Evolutionary conservation across 352 stramenopile species (phyloP), one percentile per base, ranked within the genome.

Genomic region (Pythium dissotocum): DNA sequence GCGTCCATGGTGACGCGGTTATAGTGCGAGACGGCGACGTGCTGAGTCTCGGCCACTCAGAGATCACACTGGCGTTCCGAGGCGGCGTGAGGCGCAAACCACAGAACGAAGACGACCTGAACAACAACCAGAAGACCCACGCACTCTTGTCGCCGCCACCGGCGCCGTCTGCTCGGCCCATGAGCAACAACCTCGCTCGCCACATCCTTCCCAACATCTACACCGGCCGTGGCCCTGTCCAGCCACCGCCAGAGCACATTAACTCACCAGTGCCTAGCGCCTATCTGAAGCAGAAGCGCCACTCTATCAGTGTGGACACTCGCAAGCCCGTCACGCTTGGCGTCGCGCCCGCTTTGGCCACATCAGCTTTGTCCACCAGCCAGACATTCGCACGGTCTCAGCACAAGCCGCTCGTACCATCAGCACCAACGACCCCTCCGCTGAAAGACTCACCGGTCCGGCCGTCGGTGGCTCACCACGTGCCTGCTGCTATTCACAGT

Each of bases 1-100:
- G 63, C 14, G 55, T 94, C 8, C 83, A 89, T 35, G 51, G 71
- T 28, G 70, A 85, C 28, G 85, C 83, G 2, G 77, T 77, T 2
- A 66, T 94, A 7, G 80, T 94, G 42, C 72, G 65, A 30, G 68
- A 80, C 52, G 85, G 85, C 42, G 85, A 94, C 62, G 75, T 46
- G 21, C 73, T 93, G 21, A 64, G 72, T 63, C 58, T 92, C 4
- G 85, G 85, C 30, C 65, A 70, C 36, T 92, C 80, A 5, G 72
- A 90, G 59, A 77, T 94, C 52, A 28, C 26, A 56, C 64, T 63
- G 26, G 28, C 12, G 35, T 64, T 57, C 44, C 7, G 65, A 30
- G 32, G 7, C 38, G 28, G n/a, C 21, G 21, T 24, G 21, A 73
- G 68, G 44, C 61, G 3, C 35, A 55, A 16, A 5, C 9, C 32